phyloP scores from a whole-genome alignment of 2,329 filamentous ascomycete genomes.

The Aspergillus sp. region DNA sequence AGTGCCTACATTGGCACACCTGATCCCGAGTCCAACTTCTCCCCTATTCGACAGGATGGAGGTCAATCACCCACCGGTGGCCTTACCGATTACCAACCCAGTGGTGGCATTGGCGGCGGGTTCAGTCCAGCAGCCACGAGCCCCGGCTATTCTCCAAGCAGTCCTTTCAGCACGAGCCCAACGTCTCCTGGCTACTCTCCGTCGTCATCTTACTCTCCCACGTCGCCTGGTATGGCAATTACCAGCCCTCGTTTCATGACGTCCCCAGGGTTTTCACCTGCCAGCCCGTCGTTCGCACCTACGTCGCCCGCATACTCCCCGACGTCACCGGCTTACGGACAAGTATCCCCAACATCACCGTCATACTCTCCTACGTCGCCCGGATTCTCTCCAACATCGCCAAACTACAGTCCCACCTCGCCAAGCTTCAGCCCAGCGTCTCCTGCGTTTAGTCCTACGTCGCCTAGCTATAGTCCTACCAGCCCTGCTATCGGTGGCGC shows the following conservation, averaged over 20 bases:
- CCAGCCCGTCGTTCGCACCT: slow-evolving; percentile 50
- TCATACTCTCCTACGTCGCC: slow-evolving; percentile 53
- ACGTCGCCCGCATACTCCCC: slow-evolving; percentile 68
- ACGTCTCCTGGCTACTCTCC: slow-evolving; percentile 65
- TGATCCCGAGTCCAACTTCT: slow-evolving; percentile 60
- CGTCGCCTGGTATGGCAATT: slow-evolving; percentile 61
- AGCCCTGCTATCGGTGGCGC: slow-evolving; percentile 43
- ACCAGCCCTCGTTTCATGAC: slow-evolving; percentile 54
- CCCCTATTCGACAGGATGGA: slow-evolving; percentile 69
- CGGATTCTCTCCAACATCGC: slow-evolving; percentile 54
- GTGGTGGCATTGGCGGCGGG: slow-evolving; percentile 57
- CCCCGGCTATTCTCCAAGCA: slow-evolving; percentile 63
- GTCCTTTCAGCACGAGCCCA: slow-evolving; percentile 70
- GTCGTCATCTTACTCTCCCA: slow-evolving; percentile 64
- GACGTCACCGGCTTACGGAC: slow-evolving; percentile 67
- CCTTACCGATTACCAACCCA: slow-evolving; percentile 63
- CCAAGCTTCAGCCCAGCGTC: slow-evolving; percentile 51
- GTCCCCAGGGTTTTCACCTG: slow-evolving; percentile 51
- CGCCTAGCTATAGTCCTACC: slow-evolving; percentile 55
- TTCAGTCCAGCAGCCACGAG: slow-evolving; percentile 66
- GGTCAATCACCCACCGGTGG: slow-evolving; percentile 51
- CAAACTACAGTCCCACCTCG: slow-evolving; percentile 57
- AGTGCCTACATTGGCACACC: slow-evolving; percentile 58
- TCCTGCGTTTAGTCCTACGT: slow-evolving; percentile 52
- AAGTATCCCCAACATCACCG: slow-evolving; percentile 59